These are phyloP conservation scores for Pelargonium fulgidum DNA, from an alignment of 441 rosid genomes.

Conservation along the genomic window DNA sequence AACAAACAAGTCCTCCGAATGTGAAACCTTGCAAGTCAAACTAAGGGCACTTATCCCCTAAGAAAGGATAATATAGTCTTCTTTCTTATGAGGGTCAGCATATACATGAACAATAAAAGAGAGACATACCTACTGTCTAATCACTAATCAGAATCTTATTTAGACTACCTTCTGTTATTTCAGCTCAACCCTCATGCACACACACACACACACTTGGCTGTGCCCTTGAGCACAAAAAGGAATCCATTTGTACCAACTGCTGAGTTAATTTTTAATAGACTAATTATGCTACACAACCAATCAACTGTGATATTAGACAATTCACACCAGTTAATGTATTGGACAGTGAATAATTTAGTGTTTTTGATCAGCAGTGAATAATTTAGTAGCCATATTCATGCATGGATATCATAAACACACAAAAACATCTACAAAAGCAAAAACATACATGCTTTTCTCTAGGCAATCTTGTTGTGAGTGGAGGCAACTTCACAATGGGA, in stretches of 20 bases:
- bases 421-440: background rate
- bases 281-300: too few species aligned
- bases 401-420: background rate
- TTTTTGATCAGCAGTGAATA: too few species aligned
- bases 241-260: too few species aligned
- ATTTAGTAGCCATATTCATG: background rate
- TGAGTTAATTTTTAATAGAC: background rate
- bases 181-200: background rate
- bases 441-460: conserved; percentile 76
- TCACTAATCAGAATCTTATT: too few species aligned
- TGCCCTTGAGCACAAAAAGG: background rate
- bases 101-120: too few species aligned
- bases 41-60: background rate
- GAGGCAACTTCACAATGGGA: conserved; percentile 79
- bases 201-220: background rate
- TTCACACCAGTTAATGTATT: background rate
- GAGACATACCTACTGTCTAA: too few species aligned
- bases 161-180: background rate
- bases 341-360: background rate
- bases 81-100: too few species aligned
- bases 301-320: too few species aligned
- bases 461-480: conserved; percentile 64
- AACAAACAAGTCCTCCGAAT: background rate
- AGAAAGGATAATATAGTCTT: too few species aligned
- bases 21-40: background rate